Evolutionary conservation across 2,329 filamentous ascomycete species (phyloP).

Genomic region (Ophiostoma sp.): DNA sequence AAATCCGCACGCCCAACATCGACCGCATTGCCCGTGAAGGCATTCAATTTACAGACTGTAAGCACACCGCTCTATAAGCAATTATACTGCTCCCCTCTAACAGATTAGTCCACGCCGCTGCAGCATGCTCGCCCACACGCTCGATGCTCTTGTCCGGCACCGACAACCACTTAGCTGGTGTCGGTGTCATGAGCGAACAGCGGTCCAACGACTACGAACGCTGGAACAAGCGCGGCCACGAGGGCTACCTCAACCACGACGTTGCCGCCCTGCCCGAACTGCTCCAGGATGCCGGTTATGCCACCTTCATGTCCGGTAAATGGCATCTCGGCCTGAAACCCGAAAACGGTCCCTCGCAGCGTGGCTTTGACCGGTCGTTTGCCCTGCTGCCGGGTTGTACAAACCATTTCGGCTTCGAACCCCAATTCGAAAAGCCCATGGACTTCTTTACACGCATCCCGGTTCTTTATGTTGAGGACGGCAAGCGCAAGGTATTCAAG

Average conservation of each 20-base stretch:
- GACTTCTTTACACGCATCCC: constrained; percentile 34
- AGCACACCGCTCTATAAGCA: neutral
- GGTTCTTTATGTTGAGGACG: constrained; percentile 43
- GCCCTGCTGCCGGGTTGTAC: neutral
- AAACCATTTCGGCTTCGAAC: neutral
- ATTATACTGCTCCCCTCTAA: neutral
- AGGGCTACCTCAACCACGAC: constrained; percentile 62
- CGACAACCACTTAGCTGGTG: constrained; percentile 7
- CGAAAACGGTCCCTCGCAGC: neutral
- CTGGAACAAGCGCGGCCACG: constrained; percentile 52
- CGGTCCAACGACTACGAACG: constrained; percentile 6
- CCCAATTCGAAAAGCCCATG: neutral
- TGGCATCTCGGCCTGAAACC: neutral
- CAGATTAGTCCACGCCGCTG: neutral
- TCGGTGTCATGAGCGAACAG: constrained; percentile 2
- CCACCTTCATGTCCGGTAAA: constrained; percentile 40
- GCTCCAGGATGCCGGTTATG: constrained; percentile 58
- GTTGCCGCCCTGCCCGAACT: constrained; percentile 61
- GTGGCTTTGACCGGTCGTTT: neutral
- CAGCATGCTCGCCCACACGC: constrained; percentile 11
- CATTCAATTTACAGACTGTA: constrained; percentile 2
- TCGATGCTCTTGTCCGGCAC: constrained; percentile 14
- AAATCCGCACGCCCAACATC: constrained; percentile 13
- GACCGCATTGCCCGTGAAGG: constrained; percentile 1
- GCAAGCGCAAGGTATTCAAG: constrained; percentile 41